phyloP scores from a whole-genome alignment of 73 alveolate species.

The Paramecium tetraurelia region DNA sequence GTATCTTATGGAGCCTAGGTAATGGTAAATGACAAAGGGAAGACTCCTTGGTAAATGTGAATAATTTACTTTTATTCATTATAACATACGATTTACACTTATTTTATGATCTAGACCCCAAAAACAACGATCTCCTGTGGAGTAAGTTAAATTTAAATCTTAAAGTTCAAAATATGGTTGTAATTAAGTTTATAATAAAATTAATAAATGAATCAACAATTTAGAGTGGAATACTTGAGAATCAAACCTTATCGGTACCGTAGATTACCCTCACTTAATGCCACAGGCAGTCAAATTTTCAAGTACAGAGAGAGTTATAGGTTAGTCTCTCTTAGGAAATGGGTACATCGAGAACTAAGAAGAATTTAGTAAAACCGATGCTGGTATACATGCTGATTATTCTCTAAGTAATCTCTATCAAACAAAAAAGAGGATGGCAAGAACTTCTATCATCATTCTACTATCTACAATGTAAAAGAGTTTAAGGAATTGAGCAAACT shows the following conservation, averaged over 20 bases:
- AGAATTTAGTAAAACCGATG: neutral
- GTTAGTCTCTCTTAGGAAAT: conserved; percentile 9
- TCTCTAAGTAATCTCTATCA: neutral
- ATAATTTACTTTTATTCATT: neutral
- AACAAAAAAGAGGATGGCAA: conserved; percentile 9
- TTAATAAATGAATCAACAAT: neutral
- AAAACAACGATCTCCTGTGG: neutral
- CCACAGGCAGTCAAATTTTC: conserved; percentile 11
- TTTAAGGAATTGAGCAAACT: neutral
- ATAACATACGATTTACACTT: neutral
- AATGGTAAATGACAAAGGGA: neutral
- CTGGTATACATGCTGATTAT: neutral
- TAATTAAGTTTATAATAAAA: neutral
- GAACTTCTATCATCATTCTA: conserved; percentile 35
- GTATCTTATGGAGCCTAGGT: neutral
- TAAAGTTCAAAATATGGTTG: neutral
- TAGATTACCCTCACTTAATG: neutral
- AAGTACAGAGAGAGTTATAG: conserved; percentile 23
- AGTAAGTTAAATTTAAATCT: neutral
- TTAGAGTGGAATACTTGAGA: conserved; percentile 19
- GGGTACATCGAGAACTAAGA: neutral
- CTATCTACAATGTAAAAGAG: neutral
- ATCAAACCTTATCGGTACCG: neutral
- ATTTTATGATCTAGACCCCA: neutral
- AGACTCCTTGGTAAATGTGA: neutral